Conservation (phyloP, 768 basidiomycete species). For the Amanita pallidorosea region DNA sequence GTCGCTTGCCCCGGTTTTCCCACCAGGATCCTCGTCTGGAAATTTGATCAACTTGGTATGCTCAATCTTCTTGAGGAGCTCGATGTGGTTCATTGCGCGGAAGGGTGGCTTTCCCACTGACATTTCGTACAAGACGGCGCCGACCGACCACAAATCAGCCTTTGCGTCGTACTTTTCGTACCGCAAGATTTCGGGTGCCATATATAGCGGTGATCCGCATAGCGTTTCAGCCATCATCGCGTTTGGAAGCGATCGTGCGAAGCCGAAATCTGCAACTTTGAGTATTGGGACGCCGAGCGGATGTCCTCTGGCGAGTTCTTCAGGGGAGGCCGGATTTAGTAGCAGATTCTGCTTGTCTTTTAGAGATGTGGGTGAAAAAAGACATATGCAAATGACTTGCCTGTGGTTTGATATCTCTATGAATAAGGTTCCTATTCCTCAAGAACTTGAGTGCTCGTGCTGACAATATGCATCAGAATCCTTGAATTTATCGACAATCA, state of each 20-base stretch:
- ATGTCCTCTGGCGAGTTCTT: slow-evolving; percentile 80
- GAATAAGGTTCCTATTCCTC: slow-evolving; percentile 80
- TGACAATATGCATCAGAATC: slow-evolving; percentile 17
- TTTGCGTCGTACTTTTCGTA: slow-evolving; percentile 98
- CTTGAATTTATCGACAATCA: not conserved
- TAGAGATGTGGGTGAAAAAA: slow-evolving; percentile 2
- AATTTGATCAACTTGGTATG: slow-evolving; percentile 86
- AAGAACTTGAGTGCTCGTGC: slow-evolving; percentile 92
- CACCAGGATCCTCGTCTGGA: slow-evolving; percentile 73
- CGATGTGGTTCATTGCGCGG: slow-evolving; percentile 92
- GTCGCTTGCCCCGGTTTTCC: slow-evolving; percentile 36
- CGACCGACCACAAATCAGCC: slow-evolving; percentile 97
- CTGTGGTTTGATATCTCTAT: slow-evolving; percentile 97
- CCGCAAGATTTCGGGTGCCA: slow-evolving; percentile 96
- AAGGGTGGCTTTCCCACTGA: slow-evolving; percentile 88
- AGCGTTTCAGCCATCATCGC: slow-evolving; percentile 96
- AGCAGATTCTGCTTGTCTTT: slow-evolving; percentile 62
- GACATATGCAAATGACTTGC: slow-evolving; percentile 17
- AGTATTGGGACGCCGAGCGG: slow-evolving; percentile 89
- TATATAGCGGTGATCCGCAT: slow-evolving; percentile 97
- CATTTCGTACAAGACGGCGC: slow-evolving; percentile 96
- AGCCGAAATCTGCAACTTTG: slow-evolving; percentile 97
- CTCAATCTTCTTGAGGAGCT: slow-evolving; percentile 89
- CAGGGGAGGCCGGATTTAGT: slow-evolving; percentile 68
- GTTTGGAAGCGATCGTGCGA: slow-evolving; percentile 85